These are phyloP conservation scores for Themeda triandra DNA, from an alignment of 176 grass and related monocot genomes.

Conservation along the genomic window DNA sequence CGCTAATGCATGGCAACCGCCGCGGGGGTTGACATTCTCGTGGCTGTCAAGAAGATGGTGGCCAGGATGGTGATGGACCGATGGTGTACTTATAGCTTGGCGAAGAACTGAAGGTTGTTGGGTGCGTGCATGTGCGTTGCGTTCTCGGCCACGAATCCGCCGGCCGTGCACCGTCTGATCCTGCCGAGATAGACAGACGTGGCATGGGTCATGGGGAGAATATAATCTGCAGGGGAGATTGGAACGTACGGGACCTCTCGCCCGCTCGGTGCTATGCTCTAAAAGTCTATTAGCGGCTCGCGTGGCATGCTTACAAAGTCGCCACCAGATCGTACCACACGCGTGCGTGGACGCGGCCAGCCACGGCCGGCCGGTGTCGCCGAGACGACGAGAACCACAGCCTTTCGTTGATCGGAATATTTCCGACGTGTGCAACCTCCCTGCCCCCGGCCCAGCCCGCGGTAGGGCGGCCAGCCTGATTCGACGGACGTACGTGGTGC, in stretches of 20 bases:
- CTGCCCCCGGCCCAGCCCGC: too few species aligned
- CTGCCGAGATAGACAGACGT: background rate
- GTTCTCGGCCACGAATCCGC: too few species aligned
- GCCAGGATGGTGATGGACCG: too few species aligned
- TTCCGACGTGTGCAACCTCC: background rate
- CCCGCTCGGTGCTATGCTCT: too few species aligned
- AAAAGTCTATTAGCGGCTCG: too few species aligned
- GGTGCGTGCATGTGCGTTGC: background rate
- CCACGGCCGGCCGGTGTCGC: too few species aligned
- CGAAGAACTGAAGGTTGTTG: background rate
- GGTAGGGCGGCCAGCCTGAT: background rate
- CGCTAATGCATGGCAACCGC: background rate
- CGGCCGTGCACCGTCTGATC: background rate
- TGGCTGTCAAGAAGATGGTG: too few species aligned
- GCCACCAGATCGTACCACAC: background rate
- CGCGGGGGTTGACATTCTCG: too few species aligned
- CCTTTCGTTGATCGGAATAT: slow-evolving; percentile 7
- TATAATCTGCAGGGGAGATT: too few species aligned
- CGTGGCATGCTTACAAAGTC: slow-evolving; percentile 25
- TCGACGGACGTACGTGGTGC: background rate
- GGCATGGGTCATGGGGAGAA: too few species aligned
- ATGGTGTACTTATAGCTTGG: background rate
- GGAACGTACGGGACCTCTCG: too few species aligned
- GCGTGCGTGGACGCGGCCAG: background rate
- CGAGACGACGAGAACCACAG: background rate